A percentile compares a stretch with the other conserved stretches of the same genome.
These are phyloP conservation scores for Blastocystis sp. DNA, from an alignment of 352 stramenopile genomes.

Conservation along the genomic window DNA sequence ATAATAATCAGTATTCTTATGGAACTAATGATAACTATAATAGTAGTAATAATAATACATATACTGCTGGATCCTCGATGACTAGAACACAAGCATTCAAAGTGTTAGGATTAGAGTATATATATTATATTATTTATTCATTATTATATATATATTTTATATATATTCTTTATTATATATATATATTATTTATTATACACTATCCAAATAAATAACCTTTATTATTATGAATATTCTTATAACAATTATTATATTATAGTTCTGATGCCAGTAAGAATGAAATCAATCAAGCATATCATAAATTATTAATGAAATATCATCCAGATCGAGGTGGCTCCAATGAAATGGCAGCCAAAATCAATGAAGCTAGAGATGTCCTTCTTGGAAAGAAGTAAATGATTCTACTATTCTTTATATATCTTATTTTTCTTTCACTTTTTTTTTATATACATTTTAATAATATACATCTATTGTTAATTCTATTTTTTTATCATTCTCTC, in stretches of 20 bases:
- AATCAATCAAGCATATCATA: conserved; percentile 35
- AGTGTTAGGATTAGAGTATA: conserved; percentile 33
- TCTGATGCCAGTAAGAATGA: conserved; percentile 35
- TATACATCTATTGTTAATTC: too few relatives aligned
- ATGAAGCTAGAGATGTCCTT: conserved; percentile 36
- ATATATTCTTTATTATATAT: too few relatives aligned
- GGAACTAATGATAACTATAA: conserved; percentile 35
- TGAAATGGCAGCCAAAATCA: conserved; percentile 38
- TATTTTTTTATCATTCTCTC: too few relatives aligned
- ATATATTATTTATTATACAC: too few relatives aligned
- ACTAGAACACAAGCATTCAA: conserved; percentile 22
- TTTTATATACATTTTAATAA: too few relatives aligned
- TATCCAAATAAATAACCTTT: too few relatives aligned
- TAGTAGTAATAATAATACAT: not conserved
- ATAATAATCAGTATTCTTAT: conserved; percentile 18
- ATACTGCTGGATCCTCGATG: too few relatives aligned
- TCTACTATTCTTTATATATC: too few relatives aligned
- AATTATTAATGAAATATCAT: conserved; percentile 39
- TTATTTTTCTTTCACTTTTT: too few relatives aligned
- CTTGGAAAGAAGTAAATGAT: conserved; percentile 32
- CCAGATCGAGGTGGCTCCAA: conserved; percentile 30
- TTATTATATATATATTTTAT: too few relatives aligned
- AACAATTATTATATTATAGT: not conserved
- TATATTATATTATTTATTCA: too few relatives aligned
- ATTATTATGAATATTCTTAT: too few relatives aligned